Base-by-base conservation (phyloP, 202 grass and related monocot species). In the Zoysia matrella region DNA sequence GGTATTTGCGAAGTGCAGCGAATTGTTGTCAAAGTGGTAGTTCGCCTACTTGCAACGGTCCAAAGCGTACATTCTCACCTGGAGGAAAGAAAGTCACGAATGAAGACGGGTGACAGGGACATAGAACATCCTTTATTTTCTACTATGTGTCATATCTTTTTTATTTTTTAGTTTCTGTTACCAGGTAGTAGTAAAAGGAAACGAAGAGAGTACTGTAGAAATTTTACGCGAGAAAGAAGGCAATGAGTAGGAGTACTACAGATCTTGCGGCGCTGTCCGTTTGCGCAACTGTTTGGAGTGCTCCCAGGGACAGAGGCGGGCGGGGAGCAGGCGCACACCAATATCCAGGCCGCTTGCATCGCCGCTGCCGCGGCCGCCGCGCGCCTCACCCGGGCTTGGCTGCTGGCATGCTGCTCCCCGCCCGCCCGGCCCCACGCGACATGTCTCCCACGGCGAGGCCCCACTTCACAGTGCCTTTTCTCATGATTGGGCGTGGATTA, bases 201-300 rank as follows among this genome's bases (percentile, higher is more conserved):
- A n/a, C n/a, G n/a, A n/a, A n/a, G n/a, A n/a, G n/a, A n/a, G n/a
- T n/a, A n/a, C n/a, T n/a, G n/a, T 56, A 43, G 39, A 65, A 43
- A 43, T 12, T 65, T 48, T 16, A 47, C 15, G 44, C 45, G 57
- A 57, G 13, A 74, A 15, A 57, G n/a, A n/a, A n/a, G n/a, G n/a
- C n/a, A n/a, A n/a, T n/a, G n/a, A n/a, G n/a, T n/a, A n/a, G n/a
- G n/a, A n/a, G n/a, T n/a, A n/a, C n/a, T n/a, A n/a, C n/a, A n/a
- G n/a, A n/a, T n/a, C 45, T 72, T 52, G 79, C 53, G 67, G 68
- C 57, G 1, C 51, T 72, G 87, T 81, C 76, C 43, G 76, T 36
- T 69, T 50, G 65, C 15, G 36, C 7, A 58, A 66, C 72, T 80
- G 82, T 72, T 72, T 8, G 77, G 66, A 89, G 85, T 73, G 82